Base-by-base conservation (phyloP, 2,329 filamentous ascomycete species). In the Ophiostoma piceae region DNA sequence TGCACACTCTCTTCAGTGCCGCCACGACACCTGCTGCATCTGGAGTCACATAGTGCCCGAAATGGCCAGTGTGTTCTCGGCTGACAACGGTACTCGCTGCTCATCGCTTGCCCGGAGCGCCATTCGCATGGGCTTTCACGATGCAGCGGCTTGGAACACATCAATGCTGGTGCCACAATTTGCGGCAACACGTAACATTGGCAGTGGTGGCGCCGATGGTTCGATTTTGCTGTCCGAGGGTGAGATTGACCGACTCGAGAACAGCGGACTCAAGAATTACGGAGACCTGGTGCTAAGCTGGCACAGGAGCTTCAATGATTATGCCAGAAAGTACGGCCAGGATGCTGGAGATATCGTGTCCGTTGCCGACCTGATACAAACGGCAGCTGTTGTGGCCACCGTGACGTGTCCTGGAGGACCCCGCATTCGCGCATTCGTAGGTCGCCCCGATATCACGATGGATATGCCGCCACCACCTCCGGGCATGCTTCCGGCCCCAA, bases 341-440 rank as follows among this genome's bases (percentile, higher is more conserved):
- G 12, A 22, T 11, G 14, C 6, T 26, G 7, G 29, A 2, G 66
- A 43, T 29, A n/a, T 32, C 7, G 79, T 85, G n/a, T 78, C 79
- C 12, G 82, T 84, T 72, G 85, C 85, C 22, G 85, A 87, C 75
- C 77, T 87, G 26, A 82, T 85, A 57, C 83, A 85, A 74, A 81
- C 85, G 67, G 83, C 80, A 2, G 80, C 78, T 76, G 79, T 77
- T 66, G 78, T 83, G 57, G 84, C 82, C 3, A 82, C 83, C 3
- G 80, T 83, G 1, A 79, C 80, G 2, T 87, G 85, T 69, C 84
- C 84, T 0, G 80, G 82, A 16, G 84, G 85, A 0, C 84, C 84
- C 2, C 79, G 80, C 12, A 81, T 86, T 51, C 76, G 79, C 19
- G 80, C 81, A n/a, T 83, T 82, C 71, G 80, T 84, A 8, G 84